These are phyloP conservation scores for Volvox reticuliferus DNA, from an alignment of 139 green algal genomes.

Conservation along the genomic window DNA sequence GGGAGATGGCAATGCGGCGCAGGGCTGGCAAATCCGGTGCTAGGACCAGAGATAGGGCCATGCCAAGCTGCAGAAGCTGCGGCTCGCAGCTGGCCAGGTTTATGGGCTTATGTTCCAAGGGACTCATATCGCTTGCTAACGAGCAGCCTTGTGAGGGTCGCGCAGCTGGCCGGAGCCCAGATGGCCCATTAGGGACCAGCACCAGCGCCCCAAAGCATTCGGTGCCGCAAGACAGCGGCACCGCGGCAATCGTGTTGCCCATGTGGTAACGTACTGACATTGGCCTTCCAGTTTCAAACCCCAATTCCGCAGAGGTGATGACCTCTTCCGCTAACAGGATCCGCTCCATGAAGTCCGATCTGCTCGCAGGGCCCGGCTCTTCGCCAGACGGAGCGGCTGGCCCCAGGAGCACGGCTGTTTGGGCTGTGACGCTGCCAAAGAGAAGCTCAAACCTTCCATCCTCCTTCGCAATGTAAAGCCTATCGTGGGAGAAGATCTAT, in stretches of 20 bases:
- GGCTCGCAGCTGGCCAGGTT: neutral
- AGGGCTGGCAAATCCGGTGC: neutral
- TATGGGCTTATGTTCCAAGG: neutral
- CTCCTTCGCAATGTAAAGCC: neutral
- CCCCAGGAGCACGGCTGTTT: neutral
- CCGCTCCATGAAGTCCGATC: too few species aligned
- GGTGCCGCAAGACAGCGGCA: neutral
- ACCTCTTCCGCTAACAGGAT: neutral
- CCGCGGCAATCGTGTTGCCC: neutral
- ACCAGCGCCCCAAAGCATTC: neutral
- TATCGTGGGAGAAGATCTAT: neutral
- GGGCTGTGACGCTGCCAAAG: neutral
- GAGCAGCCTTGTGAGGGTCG: neutral
- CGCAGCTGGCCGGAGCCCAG: neutral
- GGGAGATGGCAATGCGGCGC: neutral
- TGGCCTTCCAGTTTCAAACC: neutral
- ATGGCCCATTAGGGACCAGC: neutral
- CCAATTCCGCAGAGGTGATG: neutral
- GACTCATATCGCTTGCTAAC: too few species aligned
- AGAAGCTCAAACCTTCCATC: neutral
- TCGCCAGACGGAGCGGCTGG: neutral
- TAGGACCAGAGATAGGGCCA: neutral
- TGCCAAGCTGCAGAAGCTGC: neutral
- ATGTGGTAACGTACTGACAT: neutral
- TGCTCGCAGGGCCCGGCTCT: neutral